Evolutionary conservation across 805 yeast genomes (phyloP).

Genomic region (Candida corydali): DNA sequence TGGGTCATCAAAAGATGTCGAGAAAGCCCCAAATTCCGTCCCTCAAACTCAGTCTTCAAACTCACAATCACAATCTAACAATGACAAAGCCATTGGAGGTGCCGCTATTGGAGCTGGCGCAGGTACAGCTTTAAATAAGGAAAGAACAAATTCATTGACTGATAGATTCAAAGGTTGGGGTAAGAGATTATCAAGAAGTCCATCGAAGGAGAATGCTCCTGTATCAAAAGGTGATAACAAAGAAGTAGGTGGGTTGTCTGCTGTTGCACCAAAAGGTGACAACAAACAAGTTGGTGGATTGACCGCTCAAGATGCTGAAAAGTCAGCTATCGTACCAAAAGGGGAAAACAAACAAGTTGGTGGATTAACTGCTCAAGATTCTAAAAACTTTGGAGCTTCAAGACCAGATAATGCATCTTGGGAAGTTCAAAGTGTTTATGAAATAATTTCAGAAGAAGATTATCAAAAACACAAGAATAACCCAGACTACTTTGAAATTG

Average conservation of each 20-base stretch:
- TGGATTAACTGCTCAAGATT: conserved; percentile 2
- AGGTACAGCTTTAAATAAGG: conserved; percentile 1
- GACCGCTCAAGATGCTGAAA: conserved; percentile 2
- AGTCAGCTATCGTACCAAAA: conserved; percentile 4
- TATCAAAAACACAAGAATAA: conserved; percentile 41
- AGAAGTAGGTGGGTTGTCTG: conserved; percentile 1
- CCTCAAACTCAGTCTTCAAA: not conserved
- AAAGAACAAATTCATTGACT: conserved; percentile 6
- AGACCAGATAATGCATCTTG: conserved; percentile 7
- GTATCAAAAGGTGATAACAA: conserved; percentile 1
- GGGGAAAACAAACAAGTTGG: conserved; percentile 4
- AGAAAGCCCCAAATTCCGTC: not conserved
- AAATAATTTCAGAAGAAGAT: conserved; percentile 47
- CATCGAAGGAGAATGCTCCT: conserved; percentile 8
- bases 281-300: conserved; percentile 4
- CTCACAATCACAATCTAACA: not conserved
- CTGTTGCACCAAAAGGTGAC: conserved; percentile 5
- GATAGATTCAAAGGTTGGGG: conserved; percentile 10
- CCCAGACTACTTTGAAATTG: conserved; percentile 45
- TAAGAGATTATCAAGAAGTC: conserved; percentile 8
- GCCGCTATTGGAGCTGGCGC: not conserved
- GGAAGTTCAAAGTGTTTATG: conserved; percentile 28
- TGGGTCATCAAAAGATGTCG: not conserved
- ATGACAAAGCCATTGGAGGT: no score
- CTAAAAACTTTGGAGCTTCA: conserved; percentile 1